Conservation (phyloP, 805 yeast species). For the Teunomyces pallodes region DNA sequence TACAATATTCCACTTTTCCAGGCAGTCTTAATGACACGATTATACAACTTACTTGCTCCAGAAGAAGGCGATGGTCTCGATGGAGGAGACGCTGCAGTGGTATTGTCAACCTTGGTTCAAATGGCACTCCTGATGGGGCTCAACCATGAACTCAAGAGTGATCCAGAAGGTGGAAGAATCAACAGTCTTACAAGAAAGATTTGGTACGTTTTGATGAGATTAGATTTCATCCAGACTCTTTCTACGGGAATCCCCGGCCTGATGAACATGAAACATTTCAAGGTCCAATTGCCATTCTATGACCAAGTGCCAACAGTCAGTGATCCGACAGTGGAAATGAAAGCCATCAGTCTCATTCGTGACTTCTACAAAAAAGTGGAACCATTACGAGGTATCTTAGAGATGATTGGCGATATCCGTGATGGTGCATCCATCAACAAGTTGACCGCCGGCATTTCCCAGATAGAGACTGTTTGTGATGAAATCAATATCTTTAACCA, state of each 20-base stretch:
- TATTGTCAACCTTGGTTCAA: constrained; percentile 14
- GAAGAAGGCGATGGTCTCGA: constrained; percentile 14
- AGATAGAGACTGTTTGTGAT: constrained; percentile 9
- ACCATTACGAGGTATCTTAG: constrained; percentile 11
- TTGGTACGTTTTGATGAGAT: constrained; percentile 50
- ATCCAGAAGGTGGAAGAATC: constrained; percentile 29
- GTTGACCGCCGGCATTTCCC: constrained; percentile 8
- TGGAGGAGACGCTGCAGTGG: constrained; percentile 11
- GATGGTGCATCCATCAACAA: constrained; percentile 11
- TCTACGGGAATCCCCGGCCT: constrained; percentile 18
- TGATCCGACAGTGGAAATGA: neutral
- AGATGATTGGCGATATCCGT: constrained; percentile 13
- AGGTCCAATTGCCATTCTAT: constrained; percentile 14
- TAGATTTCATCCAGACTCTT: constrained; percentile 8
- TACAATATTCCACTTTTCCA: constrained; percentile 11
- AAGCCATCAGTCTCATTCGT: neutral
- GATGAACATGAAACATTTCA: constrained; percentile 8
- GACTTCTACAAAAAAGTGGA: constrained; percentile 8
- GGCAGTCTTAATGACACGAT: constrained; percentile 9
- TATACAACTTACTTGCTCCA: constrained; percentile 10
- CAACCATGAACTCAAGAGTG: constrained; percentile 25
- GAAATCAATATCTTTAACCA: constrained; percentile 6
- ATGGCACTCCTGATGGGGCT: constrained; percentile 20
- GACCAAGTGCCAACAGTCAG: constrained; percentile 5
- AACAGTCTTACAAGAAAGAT: constrained; percentile 55